These are phyloP conservation scores for Stygiomarasmius scandens DNA, from an alignment of 1,284 basidiomycete genomes.

Conservation along the genomic window DNA sequence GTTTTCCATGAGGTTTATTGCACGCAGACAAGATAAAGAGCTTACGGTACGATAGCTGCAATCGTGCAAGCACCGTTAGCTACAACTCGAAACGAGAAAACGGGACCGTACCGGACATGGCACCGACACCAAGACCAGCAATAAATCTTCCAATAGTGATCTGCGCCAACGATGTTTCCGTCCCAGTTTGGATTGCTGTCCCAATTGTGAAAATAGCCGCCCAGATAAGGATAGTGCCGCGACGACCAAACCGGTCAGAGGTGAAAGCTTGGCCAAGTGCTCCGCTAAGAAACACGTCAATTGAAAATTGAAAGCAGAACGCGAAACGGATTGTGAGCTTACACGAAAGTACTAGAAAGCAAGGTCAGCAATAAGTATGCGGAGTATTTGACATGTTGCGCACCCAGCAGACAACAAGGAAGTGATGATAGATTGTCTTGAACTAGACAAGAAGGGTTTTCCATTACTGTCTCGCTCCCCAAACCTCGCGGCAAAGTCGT, in stretches of 20 bases:
- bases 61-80: background rate
- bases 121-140: slow-evolving; percentile 78
- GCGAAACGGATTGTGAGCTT: slow-evolving; percentile 23
- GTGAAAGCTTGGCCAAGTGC: slow-evolving; percentile 77
- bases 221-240: slow-evolving; percentile 77
- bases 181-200: slow-evolving; percentile 71
- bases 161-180: slow-evolving; percentile 61
- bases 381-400: background rate
- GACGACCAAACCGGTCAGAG: slow-evolving; percentile 72
- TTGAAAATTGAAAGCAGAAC: background rate
- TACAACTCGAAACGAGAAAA: background rate
- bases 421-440: slow-evolving; percentile 72
- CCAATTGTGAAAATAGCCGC: slow-evolving; percentile 75
- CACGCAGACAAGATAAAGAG: slow-evolving; percentile 6
- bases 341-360: slow-evolving; percentile 62
- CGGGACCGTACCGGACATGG: slow-evolving; percentile 56
- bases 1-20: background rate
- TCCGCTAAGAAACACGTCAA: slow-evolving; percentile 44
- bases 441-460: slow-evolving; percentile 54
- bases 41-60: slow-evolving; percentile 69
- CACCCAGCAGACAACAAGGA: slow-evolving; percentile 77
- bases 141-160: slow-evolving; percentile 72
- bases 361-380: background rate
- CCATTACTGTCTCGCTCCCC: slow-evolving; percentile 58
- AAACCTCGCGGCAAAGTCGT: slow-evolving; percentile 72